Conservation (phyloP, 176 grass and related monocot species). For the Secale cereale region DNA sequence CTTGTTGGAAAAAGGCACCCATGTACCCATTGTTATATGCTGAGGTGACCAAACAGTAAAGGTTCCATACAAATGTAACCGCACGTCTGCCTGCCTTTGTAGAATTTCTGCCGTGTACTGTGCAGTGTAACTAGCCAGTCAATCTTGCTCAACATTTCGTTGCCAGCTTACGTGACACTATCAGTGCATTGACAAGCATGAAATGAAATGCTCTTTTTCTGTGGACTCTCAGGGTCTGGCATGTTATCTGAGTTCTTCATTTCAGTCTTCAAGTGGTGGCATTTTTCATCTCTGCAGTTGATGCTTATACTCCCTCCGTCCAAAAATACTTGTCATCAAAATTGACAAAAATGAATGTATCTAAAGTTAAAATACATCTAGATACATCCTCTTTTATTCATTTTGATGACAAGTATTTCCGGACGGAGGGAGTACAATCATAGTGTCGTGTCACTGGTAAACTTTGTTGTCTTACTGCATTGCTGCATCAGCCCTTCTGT, state of each 20-base stretch:
- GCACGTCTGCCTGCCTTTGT: neutral
- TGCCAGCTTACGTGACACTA: neutral
- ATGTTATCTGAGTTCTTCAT: neutral
- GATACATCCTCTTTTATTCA: too few relatives aligned
- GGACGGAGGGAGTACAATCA: too few relatives aligned
- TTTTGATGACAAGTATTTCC: too few relatives aligned
- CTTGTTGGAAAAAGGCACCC: neutral
- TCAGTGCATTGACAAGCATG: neutral
- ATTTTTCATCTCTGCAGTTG: neutral
- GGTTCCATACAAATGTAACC: neutral
- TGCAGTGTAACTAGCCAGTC: conserved; percentile 8
- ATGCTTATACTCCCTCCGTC: too few relatives aligned
- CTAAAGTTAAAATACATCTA: too few relatives aligned
- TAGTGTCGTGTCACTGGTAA: neutral
- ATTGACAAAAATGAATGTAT: too few relatives aligned
- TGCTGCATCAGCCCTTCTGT: neutral
- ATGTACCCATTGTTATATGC: neutral
- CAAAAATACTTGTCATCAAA: too few relatives aligned
- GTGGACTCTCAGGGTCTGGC: neutral
- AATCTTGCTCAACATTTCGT: conserved; percentile 1
- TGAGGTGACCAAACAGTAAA: neutral
- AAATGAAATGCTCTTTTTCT: neutral
- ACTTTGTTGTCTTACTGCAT: neutral
- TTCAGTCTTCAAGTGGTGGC: neutral
- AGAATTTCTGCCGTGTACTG: neutral